phyloP scores from a whole-genome alignment of 2,329 filamentous ascomycete genomes.

The Aspergillus tubingensis region DNA sequence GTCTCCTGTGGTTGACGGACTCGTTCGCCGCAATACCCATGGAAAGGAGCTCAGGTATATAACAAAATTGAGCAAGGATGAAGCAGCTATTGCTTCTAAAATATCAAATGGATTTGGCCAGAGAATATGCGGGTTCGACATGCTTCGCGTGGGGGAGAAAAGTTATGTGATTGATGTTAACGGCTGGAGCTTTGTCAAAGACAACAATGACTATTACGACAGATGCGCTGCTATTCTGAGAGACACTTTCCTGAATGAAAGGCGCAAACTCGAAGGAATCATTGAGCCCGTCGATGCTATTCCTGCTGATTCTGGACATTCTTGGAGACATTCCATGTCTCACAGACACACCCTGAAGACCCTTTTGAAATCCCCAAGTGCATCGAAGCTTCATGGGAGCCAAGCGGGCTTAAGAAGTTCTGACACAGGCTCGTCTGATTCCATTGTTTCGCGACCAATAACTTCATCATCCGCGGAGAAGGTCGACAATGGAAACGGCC shows the following conservation, averaged over 20 bases:
- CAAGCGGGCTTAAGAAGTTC: conserved; percentile 46
- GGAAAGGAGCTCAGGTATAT: conserved; percentile 97
- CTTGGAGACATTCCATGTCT: conserved; percentile 42
- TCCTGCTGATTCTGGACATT: conserved; percentile 34
- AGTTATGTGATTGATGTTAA: conserved; percentile 99
- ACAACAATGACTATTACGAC: conserved; percentile 98
- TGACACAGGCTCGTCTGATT: conserved; percentile 50
- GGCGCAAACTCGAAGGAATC: conserved; percentile 43
- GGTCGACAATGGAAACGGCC: conserved; percentile 23
- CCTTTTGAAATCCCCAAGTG: conserved; percentile 66
- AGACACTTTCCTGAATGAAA: conserved; percentile 84
- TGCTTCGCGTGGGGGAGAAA: conserved; percentile 81
- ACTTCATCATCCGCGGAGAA: conserved; percentile 38
- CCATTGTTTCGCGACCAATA: conserved; percentile 31
- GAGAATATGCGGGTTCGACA: conserved; percentile 91
- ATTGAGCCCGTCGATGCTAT: conserved; percentile 37
- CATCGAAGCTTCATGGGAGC: conserved; percentile 58
- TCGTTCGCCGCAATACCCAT: conserved; percentile 93
- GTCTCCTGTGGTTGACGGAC: conserved; percentile 92
- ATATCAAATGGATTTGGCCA: conserved; percentile 93
- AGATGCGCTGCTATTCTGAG: conserved; percentile 82
- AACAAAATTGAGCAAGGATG: conserved; percentile 76
- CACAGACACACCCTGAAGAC: conserved; percentile 57
- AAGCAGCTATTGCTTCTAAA: conserved; percentile 81
- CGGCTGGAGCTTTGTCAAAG: conserved; percentile 99